These are phyloP conservation scores for Leishmania amazonensis DNA, from an alignment of 208 protist species.

Conservation along the genomic window DNA sequence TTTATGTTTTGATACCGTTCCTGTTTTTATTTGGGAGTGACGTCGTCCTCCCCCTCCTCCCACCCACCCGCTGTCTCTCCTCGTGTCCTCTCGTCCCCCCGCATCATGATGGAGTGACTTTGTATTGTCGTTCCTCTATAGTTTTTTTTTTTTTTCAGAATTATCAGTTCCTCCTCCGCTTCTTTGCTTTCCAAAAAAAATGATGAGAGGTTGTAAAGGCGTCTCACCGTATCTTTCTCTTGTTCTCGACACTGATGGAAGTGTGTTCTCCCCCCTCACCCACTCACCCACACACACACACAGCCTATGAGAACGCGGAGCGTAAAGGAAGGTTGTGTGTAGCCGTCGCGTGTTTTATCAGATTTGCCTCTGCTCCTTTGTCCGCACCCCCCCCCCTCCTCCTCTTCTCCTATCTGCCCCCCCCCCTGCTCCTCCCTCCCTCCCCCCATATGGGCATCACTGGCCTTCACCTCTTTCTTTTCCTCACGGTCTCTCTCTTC, in stretches of 20 bases:
- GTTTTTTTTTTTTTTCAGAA: neutral
- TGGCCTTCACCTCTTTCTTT: neutral
- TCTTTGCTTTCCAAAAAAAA: neutral
- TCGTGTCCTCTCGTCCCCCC: neutral
- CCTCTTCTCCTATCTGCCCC: neutral
- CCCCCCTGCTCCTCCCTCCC: neutral
- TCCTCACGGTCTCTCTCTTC: neutral
- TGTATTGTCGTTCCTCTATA: neutral
- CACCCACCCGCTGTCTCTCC: neutral
- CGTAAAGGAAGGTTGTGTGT: neutral
- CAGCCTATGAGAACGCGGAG: neutral
- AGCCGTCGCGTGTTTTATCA: neutral
- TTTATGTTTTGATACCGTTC: neutral
- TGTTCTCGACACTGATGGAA: neutral
- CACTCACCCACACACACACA: neutral
- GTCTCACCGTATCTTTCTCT: neutral
- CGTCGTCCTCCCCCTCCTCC: neutral
- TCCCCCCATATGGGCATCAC: neutral
- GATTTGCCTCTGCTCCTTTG: neutral
- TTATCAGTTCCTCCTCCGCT: neutral
- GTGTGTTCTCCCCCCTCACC: neutral
- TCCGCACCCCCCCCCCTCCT: neutral
- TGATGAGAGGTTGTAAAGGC: neutral
- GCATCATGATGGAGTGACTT: neutral
- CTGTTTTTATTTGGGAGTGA: neutral